Evolutionary conservation across 1,284 basidiomycete species (phyloP), one percentile per base, ranked within the genome.

Genomic region (Rugosomyces carneus): DNA sequence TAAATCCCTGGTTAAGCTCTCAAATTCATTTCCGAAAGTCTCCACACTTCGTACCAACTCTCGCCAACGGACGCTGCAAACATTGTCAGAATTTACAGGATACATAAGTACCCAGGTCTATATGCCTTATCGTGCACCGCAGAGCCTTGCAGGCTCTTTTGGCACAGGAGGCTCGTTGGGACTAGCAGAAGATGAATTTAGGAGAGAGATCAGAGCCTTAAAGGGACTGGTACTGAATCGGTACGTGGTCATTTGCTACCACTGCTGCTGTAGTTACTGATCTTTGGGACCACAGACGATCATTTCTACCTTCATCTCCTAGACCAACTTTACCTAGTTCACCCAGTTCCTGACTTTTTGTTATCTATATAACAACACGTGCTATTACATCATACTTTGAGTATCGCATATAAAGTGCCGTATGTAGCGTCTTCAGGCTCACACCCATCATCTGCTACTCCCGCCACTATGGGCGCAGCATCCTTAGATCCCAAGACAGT

Each of bases 171-270:
- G 52, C 16, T 47, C 55, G 6, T 24, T 60, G 26, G 62, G 54
- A 50, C 69, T 76, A 10, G 70, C 72, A 39, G 79, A 81, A 61
- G 82, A 84, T 49, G 81, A 84, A 42, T 60, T 84, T 29, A 70
- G 72, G 49, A 69, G 73, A 53, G 82, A 85, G 57, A 81, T 85
- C 40, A 65, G 78, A 43, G 78, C 80, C 3, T 62, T 85, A 57
- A 85, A 84, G 56, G 81, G 81, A 5, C 67, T 84, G 27, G 79
- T 81, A 16, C 63, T 85, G 45, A 85, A 82, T 58, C 64, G 82
- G 80, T 76, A 50, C 60, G 18, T 34, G 10, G 18, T 23, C 7
- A 20, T 3, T 10, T 32, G 27, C 13, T n/a, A 27, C 13, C n/a
- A n/a, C 10, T 23, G 27, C 21, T 15, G 36, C 35, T 36, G 20